Conservation (phyloP, 768 basidiomycete genomes). For the Suillus paluster region DNA sequence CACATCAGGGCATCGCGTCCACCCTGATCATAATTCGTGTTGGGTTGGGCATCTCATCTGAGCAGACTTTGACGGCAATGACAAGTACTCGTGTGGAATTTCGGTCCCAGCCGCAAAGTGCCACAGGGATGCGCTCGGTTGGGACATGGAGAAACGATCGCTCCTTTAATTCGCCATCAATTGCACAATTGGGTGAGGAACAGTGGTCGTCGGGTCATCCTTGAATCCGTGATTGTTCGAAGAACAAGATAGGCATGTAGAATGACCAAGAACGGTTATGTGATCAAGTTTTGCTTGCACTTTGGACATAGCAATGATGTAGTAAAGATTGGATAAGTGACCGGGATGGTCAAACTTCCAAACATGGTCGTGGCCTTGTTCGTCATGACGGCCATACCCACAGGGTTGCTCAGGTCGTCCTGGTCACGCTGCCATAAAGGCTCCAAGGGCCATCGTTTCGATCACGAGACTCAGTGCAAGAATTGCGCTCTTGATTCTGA, state of each 20-base stretch:
- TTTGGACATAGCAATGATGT: not conserved
- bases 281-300: not conserved
- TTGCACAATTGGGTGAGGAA: too few species aligned
- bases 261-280: not conserved
- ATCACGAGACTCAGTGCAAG: not conserved
- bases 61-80: not conserved
- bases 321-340: not conserved
- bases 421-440: not conserved
- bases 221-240: not conserved
- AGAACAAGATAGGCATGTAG: not conserved
- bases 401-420: not conserved
- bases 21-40: constrained; percentile 26
- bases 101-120: not conserved
- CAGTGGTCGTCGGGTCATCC: not conserved
- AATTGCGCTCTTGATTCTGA: not conserved
- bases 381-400: too few species aligned
- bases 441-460: not conserved
- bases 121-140: not conserved
- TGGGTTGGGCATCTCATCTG: constrained; percentile 17
- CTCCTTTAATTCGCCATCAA: not conserved
- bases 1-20: constrained; percentile 17
- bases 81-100: not conserved
- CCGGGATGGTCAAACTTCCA: not conserved
- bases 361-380: not conserved
- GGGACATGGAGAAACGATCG: not conserved